phyloP scores from a whole-genome alignment of 1,284 basidiomycete genomes.

The Cystobasidium pallidum region DNA sequence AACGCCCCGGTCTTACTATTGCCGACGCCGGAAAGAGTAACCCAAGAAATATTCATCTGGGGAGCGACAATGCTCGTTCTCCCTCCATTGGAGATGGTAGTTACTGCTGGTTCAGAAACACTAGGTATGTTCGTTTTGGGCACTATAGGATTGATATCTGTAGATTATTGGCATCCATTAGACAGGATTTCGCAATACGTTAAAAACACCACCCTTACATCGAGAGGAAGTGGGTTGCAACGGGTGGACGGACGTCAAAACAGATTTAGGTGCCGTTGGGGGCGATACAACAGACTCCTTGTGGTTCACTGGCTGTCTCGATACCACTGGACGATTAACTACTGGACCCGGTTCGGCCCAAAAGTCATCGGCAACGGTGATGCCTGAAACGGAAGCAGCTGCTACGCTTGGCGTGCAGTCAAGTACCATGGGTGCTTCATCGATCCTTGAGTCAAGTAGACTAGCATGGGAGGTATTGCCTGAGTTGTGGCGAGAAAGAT shows the following conservation, averaged over 20 bases:
- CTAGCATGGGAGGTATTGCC: background rate
- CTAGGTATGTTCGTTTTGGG: constrained; percentile 18
- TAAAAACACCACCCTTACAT: background rate
- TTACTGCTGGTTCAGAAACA: background rate
- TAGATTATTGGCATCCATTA: background rate
- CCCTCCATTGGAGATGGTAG: constrained; percentile 6
- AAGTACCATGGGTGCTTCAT: background rate
- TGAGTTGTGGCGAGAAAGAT: constrained; percentile 11
- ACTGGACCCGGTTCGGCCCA: background rate
- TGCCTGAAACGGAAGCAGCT: background rate
- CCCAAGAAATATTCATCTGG: constrained; percentile 4
- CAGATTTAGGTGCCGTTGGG: constrained; percentile 8
- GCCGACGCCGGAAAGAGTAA: background rate
- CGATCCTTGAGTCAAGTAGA: background rate
- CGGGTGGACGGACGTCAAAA: background rate
- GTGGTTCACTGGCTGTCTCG: background rate
- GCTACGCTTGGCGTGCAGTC: constrained; percentile 1
- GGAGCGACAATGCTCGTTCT: constrained; percentile 4
- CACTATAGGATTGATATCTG: background rate
- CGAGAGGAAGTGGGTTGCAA: background rate
- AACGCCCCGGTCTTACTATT: no score
- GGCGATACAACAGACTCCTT: background rate
- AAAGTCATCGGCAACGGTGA: background rate
- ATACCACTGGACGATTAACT: background rate
- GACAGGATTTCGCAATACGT: background rate